Percentiles rank a stretch among this genome's conserved stretches.
Conservation (phyloP, 2,329 filamentous ascomycete species). For the Exophiala xenobiotica region DNA sequence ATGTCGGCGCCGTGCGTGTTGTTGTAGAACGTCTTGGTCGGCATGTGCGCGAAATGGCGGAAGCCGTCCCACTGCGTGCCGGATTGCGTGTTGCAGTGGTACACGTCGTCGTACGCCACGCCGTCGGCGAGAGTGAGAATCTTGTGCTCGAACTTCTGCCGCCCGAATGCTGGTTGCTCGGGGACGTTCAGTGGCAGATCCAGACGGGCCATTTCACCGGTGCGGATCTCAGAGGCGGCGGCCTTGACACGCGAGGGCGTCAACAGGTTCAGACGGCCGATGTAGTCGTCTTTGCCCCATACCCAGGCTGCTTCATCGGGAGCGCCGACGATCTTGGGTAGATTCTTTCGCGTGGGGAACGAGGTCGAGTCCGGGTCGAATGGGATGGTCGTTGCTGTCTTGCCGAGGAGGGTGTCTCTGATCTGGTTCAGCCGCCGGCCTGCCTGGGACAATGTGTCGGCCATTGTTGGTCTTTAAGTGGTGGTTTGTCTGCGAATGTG, state of each 20-base stretch:
- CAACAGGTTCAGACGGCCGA: slow-evolving; percentile 56
- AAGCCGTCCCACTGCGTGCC: slow-evolving; percentile 54
- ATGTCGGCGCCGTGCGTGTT: slow-evolving; percentile 40
- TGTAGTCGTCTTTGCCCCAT: slow-evolving; percentile 53
- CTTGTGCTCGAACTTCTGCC: slow-evolving; percentile 54
- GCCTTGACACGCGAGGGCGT: slow-evolving; percentile 56
- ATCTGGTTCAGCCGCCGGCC: slow-evolving; percentile 42
- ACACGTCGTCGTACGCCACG: slow-evolving; percentile 46
- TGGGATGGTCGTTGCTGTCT: slow-evolving; percentile 49
- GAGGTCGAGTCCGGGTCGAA: slow-evolving; percentile 55
- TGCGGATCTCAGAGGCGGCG: slow-evolving; percentile 54
- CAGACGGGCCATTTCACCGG: slow-evolving; percentile 56
- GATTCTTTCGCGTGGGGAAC: slow-evolving; percentile 55
- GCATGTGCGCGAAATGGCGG: slow-evolving; percentile 46
- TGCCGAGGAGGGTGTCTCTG: slow-evolving; percentile 47
- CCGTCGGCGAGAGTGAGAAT: slow-evolving; percentile 47
- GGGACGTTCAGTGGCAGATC: slow-evolving; percentile 57
- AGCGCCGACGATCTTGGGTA: slow-evolving; percentile 53
- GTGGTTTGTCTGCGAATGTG: neutral
- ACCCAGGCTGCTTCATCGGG: slow-evolving; percentile 60
- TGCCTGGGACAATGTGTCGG: slow-evolving; percentile 23
- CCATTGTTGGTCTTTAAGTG: slow-evolving; percentile 11
- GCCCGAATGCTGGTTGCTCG: slow-evolving; percentile 52
- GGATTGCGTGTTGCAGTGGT: slow-evolving; percentile 50
- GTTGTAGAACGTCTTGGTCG: slow-evolving; percentile 43